These are phyloP conservation scores for Yamadazyma scolyti DNA, from an alignment of 805 yeast genomes.

Conservation along the genomic window DNA sequence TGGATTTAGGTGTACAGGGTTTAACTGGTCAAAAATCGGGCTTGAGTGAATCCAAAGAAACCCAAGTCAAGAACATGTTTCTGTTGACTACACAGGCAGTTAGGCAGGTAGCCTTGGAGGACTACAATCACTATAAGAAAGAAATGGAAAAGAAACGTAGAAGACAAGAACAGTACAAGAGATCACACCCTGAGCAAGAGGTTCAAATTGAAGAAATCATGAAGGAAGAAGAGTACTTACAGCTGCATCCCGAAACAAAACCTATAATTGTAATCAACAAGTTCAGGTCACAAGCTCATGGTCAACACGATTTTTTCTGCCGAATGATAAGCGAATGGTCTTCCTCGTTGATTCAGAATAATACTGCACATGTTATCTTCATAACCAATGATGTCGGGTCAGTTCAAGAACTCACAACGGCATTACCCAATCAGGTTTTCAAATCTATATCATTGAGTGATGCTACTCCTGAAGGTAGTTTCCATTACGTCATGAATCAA, in stretches of 20 bases:
- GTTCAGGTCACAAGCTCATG: constrained; percentile 49
- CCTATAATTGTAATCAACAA: constrained; percentile 85
- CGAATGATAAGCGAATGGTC: constrained; percentile 87
- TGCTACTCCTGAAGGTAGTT: constrained; percentile 71
- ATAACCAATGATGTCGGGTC: constrained; percentile 84
- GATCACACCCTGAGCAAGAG: constrained; percentile 16
- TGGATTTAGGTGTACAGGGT: constrained; percentile 86
- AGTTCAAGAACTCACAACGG: constrained; percentile 58
- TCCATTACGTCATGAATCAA: constrained; percentile 61
- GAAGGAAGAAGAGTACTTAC: constrained; percentile 78
- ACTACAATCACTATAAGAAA: constrained; percentile 25
- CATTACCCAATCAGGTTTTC: constrained; percentile 86
- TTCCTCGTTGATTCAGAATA: constrained; percentile 66
- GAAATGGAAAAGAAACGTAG: constrained; percentile 16
- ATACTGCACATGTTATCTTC: constrained; percentile 85
- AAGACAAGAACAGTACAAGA: constrained; percentile 15
- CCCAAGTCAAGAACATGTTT: constrained; percentile 78
- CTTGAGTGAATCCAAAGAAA: constrained; percentile 74
- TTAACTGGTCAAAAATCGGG: constrained; percentile 94
- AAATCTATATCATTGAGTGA: constrained; percentile 72
- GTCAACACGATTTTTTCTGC: constrained; percentile 57
- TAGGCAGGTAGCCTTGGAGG: constrained; percentile 50
- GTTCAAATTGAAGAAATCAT: constrained; percentile 22
- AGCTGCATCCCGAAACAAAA: constrained; percentile 78
- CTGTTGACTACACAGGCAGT: constrained; percentile 69